A percentile compares a stretch with the other conserved stretches of the same genome.
These are phyloP conservation scores for Ophiocordyceps camponoti-leonardi DNA, from an alignment of 2,329 filamentous ascomycete species.

Conservation along the genomic window DNA sequence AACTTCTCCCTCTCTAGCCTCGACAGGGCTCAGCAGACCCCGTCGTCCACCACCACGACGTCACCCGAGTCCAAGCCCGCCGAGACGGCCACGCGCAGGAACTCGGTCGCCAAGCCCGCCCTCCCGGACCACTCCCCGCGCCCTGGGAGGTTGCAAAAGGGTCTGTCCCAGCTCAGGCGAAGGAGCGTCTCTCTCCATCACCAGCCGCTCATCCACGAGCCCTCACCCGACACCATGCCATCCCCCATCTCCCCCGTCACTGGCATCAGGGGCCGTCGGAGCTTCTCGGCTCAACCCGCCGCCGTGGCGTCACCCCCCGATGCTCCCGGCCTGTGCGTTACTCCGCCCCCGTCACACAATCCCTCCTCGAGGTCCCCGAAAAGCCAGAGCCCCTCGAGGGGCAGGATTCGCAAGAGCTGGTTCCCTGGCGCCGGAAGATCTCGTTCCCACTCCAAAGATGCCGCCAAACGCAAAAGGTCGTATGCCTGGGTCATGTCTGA, in stretches of 20 bases:
- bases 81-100: constrained; percentile 5
- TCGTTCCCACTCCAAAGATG: constrained; percentile 29
- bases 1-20: constrained; percentile 6
- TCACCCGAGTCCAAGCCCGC: constrained; percentile 11
- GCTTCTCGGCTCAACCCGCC: constrained; percentile 29
- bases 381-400: constrained; percentile 26
- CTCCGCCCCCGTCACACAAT: constrained; percentile 15
- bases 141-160: constrained; percentile 15
- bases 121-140: constrained; percentile 6
- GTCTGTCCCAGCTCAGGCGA: constrained; percentile 8
- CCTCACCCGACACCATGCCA: not conserved
- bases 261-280: constrained; percentile 23
- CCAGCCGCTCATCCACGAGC: constrained; percentile 5
- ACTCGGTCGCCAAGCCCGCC: not conserved
- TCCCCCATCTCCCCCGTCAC: not conserved
- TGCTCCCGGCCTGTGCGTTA: constrained; percentile 12
- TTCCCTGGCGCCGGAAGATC: constrained; percentile 30
- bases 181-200: constrained; percentile 17
- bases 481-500: constrained; percentile 39
- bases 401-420: constrained; percentile 35
- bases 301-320: constrained; percentile 9
- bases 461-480: constrained; percentile 6
- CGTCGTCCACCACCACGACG: constrained; percentile 12
- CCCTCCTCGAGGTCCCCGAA: constrained; percentile 9
- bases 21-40: constrained; percentile 11